These are phyloP conservation scores for Fusarium robinianum DNA, from an alignment of 2,329 filamentous ascomycete genomes.

Conservation along the genomic window DNA sequence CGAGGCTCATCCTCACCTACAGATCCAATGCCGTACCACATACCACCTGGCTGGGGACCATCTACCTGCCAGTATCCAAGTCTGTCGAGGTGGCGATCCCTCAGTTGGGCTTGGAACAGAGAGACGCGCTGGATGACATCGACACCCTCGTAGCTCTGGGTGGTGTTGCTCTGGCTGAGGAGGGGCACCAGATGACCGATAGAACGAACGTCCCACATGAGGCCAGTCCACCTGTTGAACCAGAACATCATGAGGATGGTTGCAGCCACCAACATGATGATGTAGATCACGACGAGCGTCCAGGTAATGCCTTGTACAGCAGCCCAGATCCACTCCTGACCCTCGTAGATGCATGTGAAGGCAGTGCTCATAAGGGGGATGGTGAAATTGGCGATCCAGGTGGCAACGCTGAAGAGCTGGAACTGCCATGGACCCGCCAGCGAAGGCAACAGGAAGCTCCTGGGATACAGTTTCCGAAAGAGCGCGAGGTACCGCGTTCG, in stretches of 20 bases:
- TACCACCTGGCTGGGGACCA: conserved; percentile 61
- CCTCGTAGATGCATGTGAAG: conserved; percentile 66
- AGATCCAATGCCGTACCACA: conserved; percentile 79
- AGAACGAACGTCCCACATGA: conserved; percentile 84
- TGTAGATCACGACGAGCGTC: conserved; percentile 75
- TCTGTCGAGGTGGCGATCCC: conserved; percentile 64
- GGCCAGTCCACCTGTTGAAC: conserved; percentile 67
- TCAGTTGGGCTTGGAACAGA: conserved; percentile 58
- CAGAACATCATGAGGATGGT: conserved; percentile 65
- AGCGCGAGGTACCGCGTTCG: conserved; percentile 65
- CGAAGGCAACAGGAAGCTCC: conserved; percentile 66
- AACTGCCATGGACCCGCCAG: conserved; percentile 67
- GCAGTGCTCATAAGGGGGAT: conserved; percentile 80
- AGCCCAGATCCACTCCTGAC: conserved; percentile 75
- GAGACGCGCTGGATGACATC: conserved; percentile 54
- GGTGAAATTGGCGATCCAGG: conserved; percentile 80
- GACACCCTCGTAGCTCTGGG: conserved; percentile 73
- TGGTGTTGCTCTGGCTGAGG: conserved; percentile 77
- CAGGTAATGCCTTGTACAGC: conserved; percentile 78
- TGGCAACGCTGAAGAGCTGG: conserved; percentile 66
- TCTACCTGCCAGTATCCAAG: conserved; percentile 87
- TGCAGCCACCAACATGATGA: conserved; percentile 64
- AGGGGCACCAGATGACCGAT: conserved; percentile 81
- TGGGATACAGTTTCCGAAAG: conserved; percentile 70
- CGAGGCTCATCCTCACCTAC: conserved; percentile 40